Percentiles rank a stretch among this genome's conserved stretches.
phyloP scores from a whole-genome alignment of 139 green algal species.

The Protoeuglena noctilucae region DNA sequence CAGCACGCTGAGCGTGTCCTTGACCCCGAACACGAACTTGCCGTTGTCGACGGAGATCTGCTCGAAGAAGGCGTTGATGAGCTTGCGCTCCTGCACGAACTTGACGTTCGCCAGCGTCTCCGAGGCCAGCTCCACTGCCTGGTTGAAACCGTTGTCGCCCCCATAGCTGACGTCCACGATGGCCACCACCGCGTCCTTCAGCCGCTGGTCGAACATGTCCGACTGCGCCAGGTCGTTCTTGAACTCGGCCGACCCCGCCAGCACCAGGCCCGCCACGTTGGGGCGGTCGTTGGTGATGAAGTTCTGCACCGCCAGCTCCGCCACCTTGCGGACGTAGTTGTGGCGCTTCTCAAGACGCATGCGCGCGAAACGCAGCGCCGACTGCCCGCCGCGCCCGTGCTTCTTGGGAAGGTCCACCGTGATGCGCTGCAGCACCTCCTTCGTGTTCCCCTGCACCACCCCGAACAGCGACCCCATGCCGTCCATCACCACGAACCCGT shows the following conservation, averaged over 20 bases:
- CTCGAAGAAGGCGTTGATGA: constrained; percentile 91
- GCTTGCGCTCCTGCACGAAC: constrained; percentile 91
- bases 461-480: constrained; percentile 92
- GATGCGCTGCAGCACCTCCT: constrained; percentile 71
- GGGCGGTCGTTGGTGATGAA: constrained; percentile 81
- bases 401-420: constrained; percentile 97
- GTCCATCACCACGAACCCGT: constrained; percentile 99
- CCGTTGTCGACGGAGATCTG: constrained; percentile 91
- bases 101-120: constrained; percentile 95
- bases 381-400: constrained; percentile 91
- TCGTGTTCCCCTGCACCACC: constrained; percentile 87
- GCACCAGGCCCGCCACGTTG: constrained; percentile 88
- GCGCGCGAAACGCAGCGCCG: constrained; percentile 92
- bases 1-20: constrained; percentile 87
- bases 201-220: constrained; percentile 92
- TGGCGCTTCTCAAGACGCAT: constrained; percentile 96
- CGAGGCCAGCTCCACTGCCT: constrained; percentile 93
- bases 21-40: constrained; percentile 83
- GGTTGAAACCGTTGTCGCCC: constrained; percentile 96
- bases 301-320: constrained; percentile 68
- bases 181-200: constrained; percentile 74
- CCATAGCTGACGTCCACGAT: constrained; percentile 96
- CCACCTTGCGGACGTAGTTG: constrained; percentile 97
- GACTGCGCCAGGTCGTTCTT: constrained; percentile 84
- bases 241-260: constrained; percentile 92